Evolutionary conservation across 495 filamentous ascomycete species (phyloP).

Genomic region (Trichoderma orchidacearum): DNA sequence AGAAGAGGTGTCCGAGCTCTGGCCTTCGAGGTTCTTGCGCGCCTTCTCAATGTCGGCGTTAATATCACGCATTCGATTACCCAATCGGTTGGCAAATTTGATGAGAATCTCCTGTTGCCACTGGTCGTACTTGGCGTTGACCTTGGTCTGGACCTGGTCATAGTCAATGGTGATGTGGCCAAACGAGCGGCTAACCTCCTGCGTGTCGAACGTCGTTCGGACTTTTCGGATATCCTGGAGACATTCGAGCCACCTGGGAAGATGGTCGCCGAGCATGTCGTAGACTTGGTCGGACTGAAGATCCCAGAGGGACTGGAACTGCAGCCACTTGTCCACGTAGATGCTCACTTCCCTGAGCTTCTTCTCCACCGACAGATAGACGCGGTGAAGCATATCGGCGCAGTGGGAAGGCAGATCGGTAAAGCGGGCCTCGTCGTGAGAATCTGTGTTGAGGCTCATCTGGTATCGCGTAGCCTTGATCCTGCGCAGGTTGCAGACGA

Average conservation of each 20-base stretch:
- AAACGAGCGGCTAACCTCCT: constrained; percentile 79
- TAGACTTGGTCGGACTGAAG: constrained; percentile 91
- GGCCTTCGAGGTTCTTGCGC: constrained; percentile 73
- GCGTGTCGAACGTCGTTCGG: constrained; percentile 88
- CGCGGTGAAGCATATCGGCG: constrained; percentile 57
- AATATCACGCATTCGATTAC: constrained; percentile 80
- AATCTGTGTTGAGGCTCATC: constrained; percentile 55
- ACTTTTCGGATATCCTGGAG: constrained; percentile 92
- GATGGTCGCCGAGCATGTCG: constrained; percentile 75
- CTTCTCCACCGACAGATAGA: constrained; percentile 67
- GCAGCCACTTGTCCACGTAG: constrained; percentile 94
- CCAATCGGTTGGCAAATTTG: constrained; percentile 81
- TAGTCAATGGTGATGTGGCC: constrained; percentile 92
- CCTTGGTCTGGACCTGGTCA: constrained; percentile 93
- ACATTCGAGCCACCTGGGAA: constrained; percentile 84
- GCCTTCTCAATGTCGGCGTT: constrained; percentile 81
- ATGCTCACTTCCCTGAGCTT: constrained; percentile 59
- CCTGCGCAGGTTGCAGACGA: constrained; percentile 81
- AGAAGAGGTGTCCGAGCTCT: constrained; percentile 80
- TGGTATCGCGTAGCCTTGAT: constrained; percentile 92
- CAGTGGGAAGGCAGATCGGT: constrained; percentile 76
- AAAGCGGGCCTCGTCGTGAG: constrained; percentile 59
- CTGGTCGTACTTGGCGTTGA: constrained; percentile 97
- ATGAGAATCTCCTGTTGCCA: constrained; percentile 96
- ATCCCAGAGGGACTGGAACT: constrained; percentile 98